Conservation (phyloP, 2,329 filamentous ascomycete genomes). For the Alternaria postmessia region DNA sequence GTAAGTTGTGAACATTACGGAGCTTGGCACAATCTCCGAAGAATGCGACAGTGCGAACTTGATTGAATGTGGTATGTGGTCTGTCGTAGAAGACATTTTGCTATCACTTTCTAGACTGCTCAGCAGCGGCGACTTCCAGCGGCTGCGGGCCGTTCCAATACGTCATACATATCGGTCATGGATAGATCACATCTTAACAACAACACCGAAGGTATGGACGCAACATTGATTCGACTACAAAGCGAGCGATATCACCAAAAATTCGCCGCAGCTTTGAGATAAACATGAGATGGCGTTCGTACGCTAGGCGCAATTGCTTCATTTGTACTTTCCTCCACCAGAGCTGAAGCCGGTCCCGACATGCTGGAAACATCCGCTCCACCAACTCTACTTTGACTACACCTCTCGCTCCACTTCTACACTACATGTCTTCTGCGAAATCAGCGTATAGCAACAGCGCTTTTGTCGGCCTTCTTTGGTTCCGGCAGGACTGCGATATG, state of each 20-base stretch:
- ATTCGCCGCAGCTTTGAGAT: not conserved
- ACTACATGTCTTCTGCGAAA: not conserved
- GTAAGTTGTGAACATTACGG: not conserved
- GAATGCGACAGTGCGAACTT: not conserved
- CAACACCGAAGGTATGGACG: not conserved
- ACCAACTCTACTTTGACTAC: constrained; percentile 20
- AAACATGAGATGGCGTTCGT: constrained; percentile 7
- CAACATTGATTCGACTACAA: no score
- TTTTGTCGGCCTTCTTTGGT: not conserved
- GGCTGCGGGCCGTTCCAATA: not conserved
- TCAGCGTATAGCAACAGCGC: not conserved
- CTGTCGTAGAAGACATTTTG: not conserved
- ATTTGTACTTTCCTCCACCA: constrained; percentile 18
- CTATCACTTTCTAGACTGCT: not conserved
- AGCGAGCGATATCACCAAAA: constrained; percentile 7
- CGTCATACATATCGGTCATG: not conserved
- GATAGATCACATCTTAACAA: not conserved
- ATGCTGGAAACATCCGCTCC: constrained; percentile 15
- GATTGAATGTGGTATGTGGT: not conserved
- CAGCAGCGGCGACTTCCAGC: not conserved
- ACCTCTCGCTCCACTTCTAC: constrained; percentile 1
- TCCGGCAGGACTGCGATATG: constrained; percentile 10
- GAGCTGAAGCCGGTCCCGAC: constrained; percentile 26
- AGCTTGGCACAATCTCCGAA: not conserved
- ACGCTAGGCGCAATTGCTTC: constrained; percentile 14